These are phyloP conservation scores for Skeletonema potamos DNA, from an alignment of 108 stramenopile species.

Conservation along the genomic window DNA sequence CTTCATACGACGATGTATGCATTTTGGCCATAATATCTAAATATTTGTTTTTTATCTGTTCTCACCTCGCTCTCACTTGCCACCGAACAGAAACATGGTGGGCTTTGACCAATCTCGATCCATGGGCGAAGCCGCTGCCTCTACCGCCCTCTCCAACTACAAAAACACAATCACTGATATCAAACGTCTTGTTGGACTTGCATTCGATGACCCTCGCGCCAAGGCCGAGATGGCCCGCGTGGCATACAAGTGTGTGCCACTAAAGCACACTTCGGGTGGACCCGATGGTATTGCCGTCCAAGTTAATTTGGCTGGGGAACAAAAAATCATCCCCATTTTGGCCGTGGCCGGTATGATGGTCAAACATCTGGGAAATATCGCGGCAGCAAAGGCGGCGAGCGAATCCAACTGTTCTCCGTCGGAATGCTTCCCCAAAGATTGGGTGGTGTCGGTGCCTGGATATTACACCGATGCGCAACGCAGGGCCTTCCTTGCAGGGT, in stretches of 20 bases:
- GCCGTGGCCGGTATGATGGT: conserved; percentile 92
- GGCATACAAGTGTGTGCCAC: conserved; percentile 74
- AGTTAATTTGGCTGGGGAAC: conserved; percentile 49
- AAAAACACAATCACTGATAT: conserved; percentile 90
- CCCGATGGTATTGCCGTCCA: conserved; percentile 73
- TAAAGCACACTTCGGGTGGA: conserved; percentile 57
- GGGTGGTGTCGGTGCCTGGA: conserved; percentile 93
- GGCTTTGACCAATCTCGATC: conserved; percentile 69
- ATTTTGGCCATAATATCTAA: not conserved
- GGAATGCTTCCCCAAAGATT: conserved; percentile 82
- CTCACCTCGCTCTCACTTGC: not conserved
- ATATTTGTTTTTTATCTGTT: not conserved
- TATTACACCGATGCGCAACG: conserved; percentile 96
- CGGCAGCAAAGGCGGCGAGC: conserved; percentile 68
- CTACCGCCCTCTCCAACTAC: conserved; percentile 85
- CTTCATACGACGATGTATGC: too few relatives aligned
- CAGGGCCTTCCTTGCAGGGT: conserved; percentile 87
- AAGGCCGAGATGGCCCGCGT: conserved; percentile 75
- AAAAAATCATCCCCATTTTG: conserved; percentile 85
- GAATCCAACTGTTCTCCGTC: conserved; percentile 17
- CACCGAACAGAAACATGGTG: conserved; percentile 66
- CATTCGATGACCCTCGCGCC: conserved; percentile 90
- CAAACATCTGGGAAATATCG: conserved; percentile 85
- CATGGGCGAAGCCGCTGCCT: conserved; percentile 76
- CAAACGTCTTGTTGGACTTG: conserved; percentile 92